phyloP scores from a whole-genome alignment of 139 green algal genomes.

The Spirogloea muscicola region DNA sequence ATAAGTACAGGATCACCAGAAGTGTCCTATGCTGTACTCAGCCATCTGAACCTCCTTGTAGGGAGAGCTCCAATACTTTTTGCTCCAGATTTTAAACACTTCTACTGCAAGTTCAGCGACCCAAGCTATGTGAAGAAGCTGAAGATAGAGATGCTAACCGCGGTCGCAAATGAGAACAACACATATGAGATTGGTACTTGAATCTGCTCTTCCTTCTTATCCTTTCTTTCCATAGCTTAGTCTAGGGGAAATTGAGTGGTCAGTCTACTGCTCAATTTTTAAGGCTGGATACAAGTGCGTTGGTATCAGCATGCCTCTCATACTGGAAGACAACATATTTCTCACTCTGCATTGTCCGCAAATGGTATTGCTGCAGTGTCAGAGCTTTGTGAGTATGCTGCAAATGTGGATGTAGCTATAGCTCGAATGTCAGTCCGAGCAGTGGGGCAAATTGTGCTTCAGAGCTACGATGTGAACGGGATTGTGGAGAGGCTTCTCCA shows the following conservation, averaged over 20 bases:
- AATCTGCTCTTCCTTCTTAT: background rate
- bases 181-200: constrained; percentile 78
- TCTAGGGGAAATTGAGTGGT: too few species aligned
- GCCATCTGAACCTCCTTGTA: constrained; percentile 80
- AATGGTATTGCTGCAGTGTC: constrained; percentile 61
- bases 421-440: constrained; percentile 28
- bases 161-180: constrained; percentile 75
- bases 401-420: constrained; percentile 49
- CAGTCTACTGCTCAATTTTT: too few species aligned
- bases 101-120: constrained; percentile 89
- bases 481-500: constrained; percentile 87
- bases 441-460: constrained; percentile 47
- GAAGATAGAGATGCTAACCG: constrained; percentile 88
- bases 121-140: constrained; percentile 88
- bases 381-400: constrained; percentile 71
- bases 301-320: too few species aligned
- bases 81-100: constrained; percentile 66
- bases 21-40: constrained; percentile 76
- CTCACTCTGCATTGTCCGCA: too few species aligned
- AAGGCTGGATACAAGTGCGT: too few species aligned
- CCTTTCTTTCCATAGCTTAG: background rate
- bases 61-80: constrained; percentile 51
- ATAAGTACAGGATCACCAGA: constrained; percentile 49
- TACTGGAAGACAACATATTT: too few species aligned
- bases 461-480: constrained; percentile 67